Evolutionary conservation across 306 rosid species (phyloP).

Genomic region (Hippophae gyantsensis): DNA sequence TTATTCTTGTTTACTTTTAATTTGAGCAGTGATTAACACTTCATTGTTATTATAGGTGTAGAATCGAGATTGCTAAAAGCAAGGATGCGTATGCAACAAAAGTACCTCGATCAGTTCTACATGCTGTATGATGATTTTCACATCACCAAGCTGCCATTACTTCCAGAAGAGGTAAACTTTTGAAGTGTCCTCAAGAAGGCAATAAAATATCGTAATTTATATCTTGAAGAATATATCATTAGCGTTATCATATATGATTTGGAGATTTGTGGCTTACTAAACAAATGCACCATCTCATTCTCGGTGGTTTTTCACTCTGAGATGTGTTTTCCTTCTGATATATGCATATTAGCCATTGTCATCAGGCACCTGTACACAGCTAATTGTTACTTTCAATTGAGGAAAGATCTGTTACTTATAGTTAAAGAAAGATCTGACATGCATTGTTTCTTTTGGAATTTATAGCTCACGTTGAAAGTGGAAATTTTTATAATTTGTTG

Average conservation of each 20-base stretch:
- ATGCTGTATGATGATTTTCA: slow-evolving; percentile 91
- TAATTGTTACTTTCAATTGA: no score
- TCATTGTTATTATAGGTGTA: slow-evolving; percentile 37
- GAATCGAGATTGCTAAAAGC: slow-evolving; percentile 88
- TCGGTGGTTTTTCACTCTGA: neutral
- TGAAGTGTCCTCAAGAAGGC: neutral
- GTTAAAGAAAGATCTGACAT: no score
- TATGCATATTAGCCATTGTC: no score
- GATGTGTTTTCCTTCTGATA: no score
- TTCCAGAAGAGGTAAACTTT: slow-evolving; percentile 78
- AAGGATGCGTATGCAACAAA: slow-evolving; percentile 97
- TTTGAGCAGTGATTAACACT: neutral
- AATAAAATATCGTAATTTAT: no score
- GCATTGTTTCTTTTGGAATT: no score
- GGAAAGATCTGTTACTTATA: no score
- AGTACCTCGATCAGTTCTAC: slow-evolving; percentile 89
- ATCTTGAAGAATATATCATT: neutral
- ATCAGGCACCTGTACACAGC: no score
- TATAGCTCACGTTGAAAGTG: no score
- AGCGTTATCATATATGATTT: neutral
- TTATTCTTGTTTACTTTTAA: neutral
- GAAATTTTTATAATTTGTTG: no score
- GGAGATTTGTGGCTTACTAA: neutral
- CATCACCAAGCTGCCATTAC: slow-evolving; percentile 87
- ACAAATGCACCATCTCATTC: neutral